These are phyloP conservation scores for Penicillium sp. DNA, from an alignment of 2,329 filamentous ascomycete genomes.

Conservation along the genomic window DNA sequence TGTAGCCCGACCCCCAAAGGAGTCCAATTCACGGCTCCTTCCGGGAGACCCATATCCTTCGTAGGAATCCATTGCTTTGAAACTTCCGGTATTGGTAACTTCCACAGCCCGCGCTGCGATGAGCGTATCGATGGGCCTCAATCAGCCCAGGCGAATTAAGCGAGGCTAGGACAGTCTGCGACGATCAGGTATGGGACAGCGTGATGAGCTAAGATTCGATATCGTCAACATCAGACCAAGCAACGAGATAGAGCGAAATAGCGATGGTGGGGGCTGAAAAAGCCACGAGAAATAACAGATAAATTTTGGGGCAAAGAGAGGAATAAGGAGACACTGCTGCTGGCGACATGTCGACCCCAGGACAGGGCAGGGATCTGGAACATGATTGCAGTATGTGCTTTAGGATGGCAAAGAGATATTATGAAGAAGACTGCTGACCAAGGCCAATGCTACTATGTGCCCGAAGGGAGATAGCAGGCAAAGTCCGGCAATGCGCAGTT, in stretches of 20 bases:
- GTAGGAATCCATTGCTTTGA: slow-evolving; percentile 45
- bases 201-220: slow-evolving; percentile 35
- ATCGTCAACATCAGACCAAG: slow-evolving; percentile 39
- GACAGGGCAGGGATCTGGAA: slow-evolving; percentile 14
- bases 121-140: background rate
- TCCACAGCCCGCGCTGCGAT: slow-evolving; percentile 2
- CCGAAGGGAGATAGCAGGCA: slow-evolving; percentile 20
- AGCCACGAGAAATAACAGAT: slow-evolving; percentile 25
- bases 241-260: slow-evolving; percentile 22
- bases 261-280: slow-evolving; percentile 21
- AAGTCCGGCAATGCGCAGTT: slow-evolving; percentile 14
- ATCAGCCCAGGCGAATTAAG: background rate
- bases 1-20: slow-evolving; percentile 31
- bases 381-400: slow-evolving; percentile 13
- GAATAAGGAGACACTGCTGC: slow-evolving; percentile 21
- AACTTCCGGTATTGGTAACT: background rate
- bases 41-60: slow-evolving; percentile 46
- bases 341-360: slow-evolving; percentile 14
- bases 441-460: slow-evolving; percentile 15
- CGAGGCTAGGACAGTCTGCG: background rate
- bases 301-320: slow-evolving; percentile 22
- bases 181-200: slow-evolving; percentile 6
- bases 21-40: slow-evolving; percentile 42
- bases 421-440: slow-evolving; percentile 15
- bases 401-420: slow-evolving; percentile 20